These are phyloP conservation scores for Teratosphaeria zuluensis DNA, from an alignment of 2,329 filamentous ascomycete genomes.

Conservation along the genomic window DNA sequence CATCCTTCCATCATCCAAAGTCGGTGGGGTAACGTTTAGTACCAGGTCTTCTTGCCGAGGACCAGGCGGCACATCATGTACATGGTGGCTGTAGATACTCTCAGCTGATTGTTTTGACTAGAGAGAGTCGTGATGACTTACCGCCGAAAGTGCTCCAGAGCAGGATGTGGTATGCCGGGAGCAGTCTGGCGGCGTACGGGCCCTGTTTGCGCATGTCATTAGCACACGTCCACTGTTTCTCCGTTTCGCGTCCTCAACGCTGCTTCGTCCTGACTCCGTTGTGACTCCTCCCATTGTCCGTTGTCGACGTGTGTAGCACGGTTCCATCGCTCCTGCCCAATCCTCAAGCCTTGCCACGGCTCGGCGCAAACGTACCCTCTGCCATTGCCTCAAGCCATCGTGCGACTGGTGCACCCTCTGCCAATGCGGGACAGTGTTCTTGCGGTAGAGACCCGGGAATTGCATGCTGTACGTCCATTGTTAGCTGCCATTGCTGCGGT, in stretches of 20 bases:
- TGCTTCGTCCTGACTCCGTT: neutral
- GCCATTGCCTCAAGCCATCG: constrained; percentile 64
- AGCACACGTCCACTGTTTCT: no score
- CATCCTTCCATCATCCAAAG: neutral
- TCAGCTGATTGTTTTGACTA: no score
- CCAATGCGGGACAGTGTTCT: constrained; percentile 66
- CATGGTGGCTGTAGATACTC: constrained; percentile 40
- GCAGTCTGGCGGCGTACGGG: constrained; percentile 53
- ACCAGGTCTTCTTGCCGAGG: constrained; percentile 72
- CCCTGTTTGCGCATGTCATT: constrained; percentile 34
- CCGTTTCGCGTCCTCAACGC: constrained; percentile 8
- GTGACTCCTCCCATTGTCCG: neutral
- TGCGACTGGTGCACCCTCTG: constrained; percentile 68
- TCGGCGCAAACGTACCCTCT: constrained; percentile 54
- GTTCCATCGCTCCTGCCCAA: neutral
- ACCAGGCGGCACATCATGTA: constrained; percentile 68
- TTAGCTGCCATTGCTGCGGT: no score
- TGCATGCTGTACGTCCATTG: constrained; percentile 3
- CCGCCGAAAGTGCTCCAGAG: constrained; percentile 35
- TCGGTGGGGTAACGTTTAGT: constrained; percentile 1
- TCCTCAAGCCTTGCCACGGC: neutral
- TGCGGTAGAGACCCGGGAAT: constrained; percentile 50
- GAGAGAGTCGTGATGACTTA: no score
- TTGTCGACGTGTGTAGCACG: neutral
- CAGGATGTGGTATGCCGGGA: constrained; percentile 58